Evolutionary conservation across 108 stramenopile species (phyloP).

Genomic region (Discostella stelligeroides): DNA sequence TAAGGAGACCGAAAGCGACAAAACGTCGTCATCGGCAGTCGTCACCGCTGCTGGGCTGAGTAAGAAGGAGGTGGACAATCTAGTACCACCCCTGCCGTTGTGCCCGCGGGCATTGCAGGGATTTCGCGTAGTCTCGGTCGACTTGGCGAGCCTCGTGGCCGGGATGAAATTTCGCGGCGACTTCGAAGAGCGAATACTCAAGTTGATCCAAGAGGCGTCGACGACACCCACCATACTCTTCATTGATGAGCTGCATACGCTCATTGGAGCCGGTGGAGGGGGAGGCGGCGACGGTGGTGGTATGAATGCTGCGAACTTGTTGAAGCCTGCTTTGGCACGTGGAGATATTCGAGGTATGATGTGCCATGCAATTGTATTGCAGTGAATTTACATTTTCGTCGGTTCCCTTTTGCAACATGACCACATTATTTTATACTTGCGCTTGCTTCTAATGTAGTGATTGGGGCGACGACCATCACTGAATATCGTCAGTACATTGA

Average conservation of each 20-base stretch:
- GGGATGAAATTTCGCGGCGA: slow-evolving; percentile 86
- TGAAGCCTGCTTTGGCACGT: slow-evolving; percentile 89
- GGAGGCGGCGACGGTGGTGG: slow-evolving; percentile 80
- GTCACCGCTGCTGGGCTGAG: slow-evolving; percentile 48
- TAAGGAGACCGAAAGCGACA: slow-evolving; percentile 27
- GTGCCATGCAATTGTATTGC: background rate
- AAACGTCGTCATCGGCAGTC: slow-evolving; percentile 28
- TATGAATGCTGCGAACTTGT: slow-evolving; percentile 88
- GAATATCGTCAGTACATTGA: slow-evolving; percentile 91
- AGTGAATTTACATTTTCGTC: background rate
- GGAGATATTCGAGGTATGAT: slow-evolving; percentile 59
- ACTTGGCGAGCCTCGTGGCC: slow-evolving; percentile 76
- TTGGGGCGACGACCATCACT: slow-evolving; percentile 89
- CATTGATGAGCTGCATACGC: slow-evolving; percentile 85
- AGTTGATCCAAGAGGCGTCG: slow-evolving; percentile 70
- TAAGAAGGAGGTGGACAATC: slow-evolving; percentile 63
- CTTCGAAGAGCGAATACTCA: slow-evolving; percentile 85
- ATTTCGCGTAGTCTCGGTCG: slow-evolving; percentile 70
- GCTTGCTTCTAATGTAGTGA: slow-evolving; percentile 29
- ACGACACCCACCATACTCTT: slow-evolving; percentile 77
- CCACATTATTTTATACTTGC: background rate
- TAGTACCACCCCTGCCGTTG: slow-evolving; percentile 53
- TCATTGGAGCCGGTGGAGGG: slow-evolving; percentile 88
- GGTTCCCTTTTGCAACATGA: background rate
- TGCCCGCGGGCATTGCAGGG: slow-evolving; percentile 71